These are phyloP conservation scores for Flaveria ramosissima DNA, from an alignment of 129 eudicot genomes.

Conservation along the genomic window DNA sequence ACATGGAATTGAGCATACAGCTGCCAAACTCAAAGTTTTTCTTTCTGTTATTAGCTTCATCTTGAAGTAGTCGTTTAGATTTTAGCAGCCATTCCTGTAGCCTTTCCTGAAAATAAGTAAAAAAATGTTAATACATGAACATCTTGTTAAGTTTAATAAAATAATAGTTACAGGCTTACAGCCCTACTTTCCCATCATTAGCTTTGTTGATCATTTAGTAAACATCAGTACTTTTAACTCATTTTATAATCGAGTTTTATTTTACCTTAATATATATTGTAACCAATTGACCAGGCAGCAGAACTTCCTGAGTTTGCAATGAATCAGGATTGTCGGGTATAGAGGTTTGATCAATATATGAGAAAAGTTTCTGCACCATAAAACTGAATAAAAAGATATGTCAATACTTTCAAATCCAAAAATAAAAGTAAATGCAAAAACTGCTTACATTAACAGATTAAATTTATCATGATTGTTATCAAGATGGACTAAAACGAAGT, in stretches of 20 bases:
- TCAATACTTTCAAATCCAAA: conserved; percentile 16
- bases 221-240: neutral
- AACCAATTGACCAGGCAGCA: conserved; percentile 84
- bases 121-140: conserved; percentile 5
- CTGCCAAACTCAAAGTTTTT: conserved; percentile 55
- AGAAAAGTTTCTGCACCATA: conserved; percentile 96
- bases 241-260: neutral
- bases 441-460: conserved; percentile 80
- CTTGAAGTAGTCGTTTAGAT: conserved; percentile 54
- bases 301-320: conserved; percentile 86
- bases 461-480: conserved; percentile 82
- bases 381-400: conserved; percentile 46
- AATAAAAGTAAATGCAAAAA: conserved; percentile 1
- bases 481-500: conserved; percentile 85
- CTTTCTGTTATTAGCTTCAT: conserved; percentile 41
- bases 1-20: conserved; percentile 43
- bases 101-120: conserved; percentile 58
- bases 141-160: neutral
- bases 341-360: conserved; percentile 89
- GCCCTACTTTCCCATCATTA: neutral
- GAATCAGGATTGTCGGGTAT: conserved; percentile 88
- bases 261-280: conserved; percentile 78
- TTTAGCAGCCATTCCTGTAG: conserved; percentile 75
- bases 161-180: neutral
- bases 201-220: neutral